These are phyloP conservation scores for Lecanicillium sp. DNA, from an alignment of 2,329 filamentous ascomycete genomes.

Conservation along the genomic window DNA sequence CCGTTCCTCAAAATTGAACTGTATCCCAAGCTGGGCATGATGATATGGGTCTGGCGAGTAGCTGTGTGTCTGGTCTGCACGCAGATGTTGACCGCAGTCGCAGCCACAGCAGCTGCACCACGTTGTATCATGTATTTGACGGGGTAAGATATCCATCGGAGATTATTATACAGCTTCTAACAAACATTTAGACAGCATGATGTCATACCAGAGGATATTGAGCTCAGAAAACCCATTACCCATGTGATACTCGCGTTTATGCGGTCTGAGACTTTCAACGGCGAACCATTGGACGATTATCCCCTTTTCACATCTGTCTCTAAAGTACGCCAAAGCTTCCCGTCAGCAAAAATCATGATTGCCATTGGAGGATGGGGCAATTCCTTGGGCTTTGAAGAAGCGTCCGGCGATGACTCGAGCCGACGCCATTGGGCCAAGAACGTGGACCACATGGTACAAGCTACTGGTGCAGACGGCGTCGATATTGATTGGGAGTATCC, in stretches of 20 bases:
- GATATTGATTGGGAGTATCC: slow-evolving; percentile 63
- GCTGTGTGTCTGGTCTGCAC: background rate
- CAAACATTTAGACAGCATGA: slow-evolving; percentile 38
- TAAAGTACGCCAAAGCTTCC: slow-evolving; percentile 43
- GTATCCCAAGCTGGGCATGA: too few species aligned
- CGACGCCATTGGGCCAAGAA: slow-evolving; percentile 58
- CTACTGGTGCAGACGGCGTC: slow-evolving; percentile 58
- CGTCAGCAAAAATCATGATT: slow-evolving; percentile 53
- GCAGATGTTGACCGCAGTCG: background rate
- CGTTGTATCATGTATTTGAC: slow-evolving; percentile 38
- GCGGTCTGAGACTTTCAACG: slow-evolving; percentile 46
- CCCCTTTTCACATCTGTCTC: slow-evolving; percentile 48
- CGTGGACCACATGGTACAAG: slow-evolving; percentile 55
- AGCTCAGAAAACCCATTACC: slow-evolving; percentile 40
- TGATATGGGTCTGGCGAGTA: background rate
- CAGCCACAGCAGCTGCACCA: background rate
- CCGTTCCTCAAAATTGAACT: too few species aligned
- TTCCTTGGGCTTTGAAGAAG: slow-evolving; percentile 54
- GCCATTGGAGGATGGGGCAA: slow-evolving; percentile 74
- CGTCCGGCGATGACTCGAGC: slow-evolving; percentile 44
- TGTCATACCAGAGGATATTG: slow-evolving; percentile 29
- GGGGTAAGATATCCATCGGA: slow-evolving; percentile 39
- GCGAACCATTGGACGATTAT: slow-evolving; percentile 32
- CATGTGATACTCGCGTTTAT: slow-evolving; percentile 56
- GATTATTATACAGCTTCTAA: slow-evolving; percentile 4